These are phyloP conservation scores for Heterobasidion parviporum DNA, from an alignment of 1,284 basidiomycete genomes.

Conservation along the genomic window DNA sequence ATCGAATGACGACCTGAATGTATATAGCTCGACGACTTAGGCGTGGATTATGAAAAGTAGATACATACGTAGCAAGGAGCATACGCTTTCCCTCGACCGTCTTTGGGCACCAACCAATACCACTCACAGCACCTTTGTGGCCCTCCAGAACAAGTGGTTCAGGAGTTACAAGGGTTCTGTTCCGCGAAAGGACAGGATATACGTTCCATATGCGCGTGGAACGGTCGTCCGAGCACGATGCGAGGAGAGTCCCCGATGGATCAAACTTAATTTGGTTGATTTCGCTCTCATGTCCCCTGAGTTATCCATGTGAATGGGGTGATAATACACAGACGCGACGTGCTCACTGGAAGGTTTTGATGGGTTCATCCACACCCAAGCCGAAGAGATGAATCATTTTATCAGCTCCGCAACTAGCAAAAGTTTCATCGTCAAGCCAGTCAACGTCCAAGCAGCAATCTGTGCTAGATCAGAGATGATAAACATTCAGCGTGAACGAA, in stretches of 20 bases:
- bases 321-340: not conserved
- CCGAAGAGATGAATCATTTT: slow-evolving; percentile 52
- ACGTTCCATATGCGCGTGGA: slow-evolving; percentile 67
- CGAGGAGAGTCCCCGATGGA: slow-evolving; percentile 53
- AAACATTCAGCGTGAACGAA: slow-evolving; percentile 9
- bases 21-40: not conserved
- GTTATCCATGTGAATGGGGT: not conserved
- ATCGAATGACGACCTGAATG: slow-evolving; percentile 60
- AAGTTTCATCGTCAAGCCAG: slow-evolving; percentile 68
- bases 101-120: slow-evolving; percentile 64
- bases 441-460: slow-evolving; percentile 77
- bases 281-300: slow-evolving; percentile 68
- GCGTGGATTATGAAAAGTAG: not conserved
- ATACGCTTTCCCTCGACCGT: slow-evolving; percentile 38
- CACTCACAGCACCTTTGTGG: slow-evolving; percentile 60
- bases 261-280: slow-evolving; percentile 74
- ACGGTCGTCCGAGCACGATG: slow-evolving; percentile 74
- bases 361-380: slow-evolving; percentile 38
- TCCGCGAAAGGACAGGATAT: not conserved
- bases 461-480: slow-evolving; percentile 15
- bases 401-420: slow-evolving; percentile 72
- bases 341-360: slow-evolving; percentile 51
- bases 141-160: slow-evolving; percentile 46
- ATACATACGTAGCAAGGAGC: slow-evolving; percentile 63
- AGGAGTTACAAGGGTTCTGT: slow-evolving; percentile 22